Percentiles rank a stretch among this genome's conserved stretches.
phyloP scores from a whole-genome alignment of 2,329 filamentous ascomycete species.

The Sphaerostilbella broomeana region DNA sequence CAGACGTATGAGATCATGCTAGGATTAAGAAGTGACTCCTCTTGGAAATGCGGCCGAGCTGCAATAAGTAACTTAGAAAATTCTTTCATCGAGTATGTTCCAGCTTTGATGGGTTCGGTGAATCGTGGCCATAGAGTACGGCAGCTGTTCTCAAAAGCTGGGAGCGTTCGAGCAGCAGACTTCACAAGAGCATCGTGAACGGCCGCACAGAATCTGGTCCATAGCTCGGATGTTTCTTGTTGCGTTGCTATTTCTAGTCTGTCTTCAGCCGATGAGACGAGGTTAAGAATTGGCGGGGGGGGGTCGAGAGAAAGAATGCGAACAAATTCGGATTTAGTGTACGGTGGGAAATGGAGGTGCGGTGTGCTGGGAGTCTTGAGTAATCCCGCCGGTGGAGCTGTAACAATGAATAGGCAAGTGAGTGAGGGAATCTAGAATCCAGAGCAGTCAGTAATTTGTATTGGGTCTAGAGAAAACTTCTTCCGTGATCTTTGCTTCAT shows the following conservation, averaged over 20 bases:
- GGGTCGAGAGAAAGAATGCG: conserved; percentile 61
- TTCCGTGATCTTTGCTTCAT: not conserved
- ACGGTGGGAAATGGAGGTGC: conserved; percentile 77
- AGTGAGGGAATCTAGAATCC: conserved; percentile 66
- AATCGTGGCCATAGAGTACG: conserved; percentile 79
- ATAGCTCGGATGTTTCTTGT: conserved; percentile 59
- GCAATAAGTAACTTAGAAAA: conserved; percentile 78
- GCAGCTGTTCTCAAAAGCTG: conserved; percentile 64
- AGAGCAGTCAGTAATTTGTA: no score
- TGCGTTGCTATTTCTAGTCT: conserved; percentile 21
- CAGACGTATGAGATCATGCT: conserved; percentile 42
- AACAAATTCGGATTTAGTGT: conserved; percentile 73
- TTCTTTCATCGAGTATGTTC: conserved; percentile 69
- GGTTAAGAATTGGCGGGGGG: conserved; percentile 42
- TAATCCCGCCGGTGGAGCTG: conserved; percentile 60
- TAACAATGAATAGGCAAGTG: conserved; percentile 70
- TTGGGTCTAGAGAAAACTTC: not conserved
- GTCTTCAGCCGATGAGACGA: conserved; percentile 14
- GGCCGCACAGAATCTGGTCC: conserved; percentile 72
- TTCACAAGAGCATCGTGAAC: conserved; percentile 83
- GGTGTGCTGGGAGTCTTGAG: conserved; percentile 65
- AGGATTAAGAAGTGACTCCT: conserved; percentile 63
- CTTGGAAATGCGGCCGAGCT: conserved; percentile 62
- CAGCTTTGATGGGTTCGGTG: conserved; percentile 66
- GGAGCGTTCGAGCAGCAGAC: conserved; percentile 72